phyloP scores from a whole-genome alignment of 2,329 filamentous ascomycete genomes.

The Rasamsonia emersonii region DNA sequence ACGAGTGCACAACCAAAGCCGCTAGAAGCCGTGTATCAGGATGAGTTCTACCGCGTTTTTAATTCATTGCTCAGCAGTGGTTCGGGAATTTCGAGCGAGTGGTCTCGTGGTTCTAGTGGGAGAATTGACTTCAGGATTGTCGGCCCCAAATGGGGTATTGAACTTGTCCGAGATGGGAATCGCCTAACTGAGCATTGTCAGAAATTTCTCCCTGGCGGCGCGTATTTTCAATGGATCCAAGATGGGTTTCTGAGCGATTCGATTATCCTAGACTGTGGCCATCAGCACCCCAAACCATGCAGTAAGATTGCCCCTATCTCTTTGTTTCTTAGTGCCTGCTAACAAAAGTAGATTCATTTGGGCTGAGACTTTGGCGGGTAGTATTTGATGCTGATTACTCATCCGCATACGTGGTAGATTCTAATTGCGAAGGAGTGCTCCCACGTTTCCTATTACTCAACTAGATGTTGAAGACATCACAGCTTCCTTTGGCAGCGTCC shows the following conservation, averaged over 20 bases:
- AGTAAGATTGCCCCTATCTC: not conserved
- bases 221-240: not conserved
- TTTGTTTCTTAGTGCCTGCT: not conserved
- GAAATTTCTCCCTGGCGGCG: not conserved
- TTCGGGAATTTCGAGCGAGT: conserved; percentile 1
- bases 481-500: too few relatives aligned
- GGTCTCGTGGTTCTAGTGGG: not conserved
- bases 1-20: too few relatives aligned
- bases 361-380: not conserved
- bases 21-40: not conserved
- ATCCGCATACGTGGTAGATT: too few relatives aligned
- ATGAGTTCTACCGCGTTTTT: not conserved
- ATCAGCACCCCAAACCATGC: not conserved
- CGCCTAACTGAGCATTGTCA: not conserved
- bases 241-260: not conserved
- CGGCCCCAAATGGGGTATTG: not conserved
- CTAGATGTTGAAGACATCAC: too few relatives aligned
- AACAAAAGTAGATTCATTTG: not conserved
- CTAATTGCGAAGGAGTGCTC: too few relatives aligned
- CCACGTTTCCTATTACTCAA: too few relatives aligned
- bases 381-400: too few relatives aligned
- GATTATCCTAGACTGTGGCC: not conserved
- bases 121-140: not conserved
- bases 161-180: not conserved
- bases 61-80: not conserved